Base-by-base conservation (phyloP, 306 rosid genomes). In the Calophaca sinica region DNA sequence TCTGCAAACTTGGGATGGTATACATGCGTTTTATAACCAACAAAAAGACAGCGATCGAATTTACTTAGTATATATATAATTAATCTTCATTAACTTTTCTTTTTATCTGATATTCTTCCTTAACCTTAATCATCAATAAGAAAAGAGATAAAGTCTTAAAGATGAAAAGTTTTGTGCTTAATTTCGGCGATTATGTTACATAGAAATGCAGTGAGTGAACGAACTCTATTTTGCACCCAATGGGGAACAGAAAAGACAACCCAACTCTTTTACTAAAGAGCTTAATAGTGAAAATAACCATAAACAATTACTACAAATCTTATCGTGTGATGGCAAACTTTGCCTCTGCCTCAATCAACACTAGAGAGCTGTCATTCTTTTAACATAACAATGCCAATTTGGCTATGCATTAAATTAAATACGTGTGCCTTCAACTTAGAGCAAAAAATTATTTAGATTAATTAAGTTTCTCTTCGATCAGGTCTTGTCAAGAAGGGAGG, bases 401-500 rank as follows among this genome's bases (percentile, higher is more conserved):
- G 6, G 5, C 8, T 60, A 7, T 35, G 46, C 70, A 33, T 70
- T 62, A 74, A 63, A 20, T 20, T 20, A 20, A 69, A 63, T 65
- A 62, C 26, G 74, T 26, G 49, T 39, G 13, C 50, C 78, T 65
- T 79, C 75, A 74, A 33, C 69, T 54, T 75, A 28, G 55, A 66
- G 74, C 51, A 44, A 20, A 41, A 55, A 35, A 60, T 38, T 5
- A 35, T 62, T 67, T 68, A 70, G 50, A 29, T 58, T 36, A 41
- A 35, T 76, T 31, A 72, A 52, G 74, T 48, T 55, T 66, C 33
- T 59, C 64, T 49, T 35, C 1, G 10, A 5, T 50, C 10, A 5
- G 77, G 60, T 83, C 33, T 50, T 80, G 76, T 75, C 69, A 76
- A 72, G 80, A 80, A 84, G 78, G 80, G 77, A 80, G 31, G 87